A percentile compares a stretch with the other conserved stretches of the same genome.
These are phyloP conservation scores for Talaromyces sp. DNA, from an alignment of 2,329 filamentous ascomycete species.

Conservation along the genomic window DNA sequence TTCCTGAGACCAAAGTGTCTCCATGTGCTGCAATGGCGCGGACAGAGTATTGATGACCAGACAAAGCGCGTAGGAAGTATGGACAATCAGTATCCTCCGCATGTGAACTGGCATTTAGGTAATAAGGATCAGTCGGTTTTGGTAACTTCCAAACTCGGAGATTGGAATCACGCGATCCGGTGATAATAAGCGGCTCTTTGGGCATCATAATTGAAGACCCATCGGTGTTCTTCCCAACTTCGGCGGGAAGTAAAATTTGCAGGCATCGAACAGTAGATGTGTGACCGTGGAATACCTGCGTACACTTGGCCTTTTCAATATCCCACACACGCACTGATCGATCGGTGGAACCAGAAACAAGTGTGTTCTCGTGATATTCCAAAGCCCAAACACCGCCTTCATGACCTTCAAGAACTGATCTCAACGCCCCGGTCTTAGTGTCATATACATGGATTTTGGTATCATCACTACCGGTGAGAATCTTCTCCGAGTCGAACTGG, in stretches of 20 bases:
- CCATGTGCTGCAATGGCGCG: constrained; percentile 92
- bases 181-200: constrained; percentile 92
- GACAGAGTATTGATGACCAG: constrained; percentile 88
- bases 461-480: constrained; percentile 95
- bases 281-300: constrained; percentile 94
- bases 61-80: constrained; percentile 85
- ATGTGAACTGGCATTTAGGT: constrained; percentile 73
- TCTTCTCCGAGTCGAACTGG: constrained; percentile 97
- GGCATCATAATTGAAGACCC: constrained; percentile 84
- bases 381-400: constrained; percentile 97
- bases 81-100: constrained; percentile 76
- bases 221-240: constrained; percentile 67
- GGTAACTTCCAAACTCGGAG: constrained; percentile 93
- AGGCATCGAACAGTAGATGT: constrained; percentile 95
- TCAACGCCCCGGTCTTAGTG: constrained; percentile 84
- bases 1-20: constrained; percentile 94
- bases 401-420: constrained; percentile 82
- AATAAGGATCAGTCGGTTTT: constrained; percentile 69
- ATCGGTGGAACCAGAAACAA: constrained; percentile 95
- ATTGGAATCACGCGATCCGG: constrained; percentile 90
- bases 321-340: constrained; percentile 99
- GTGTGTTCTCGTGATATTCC: constrained; percentile 89
- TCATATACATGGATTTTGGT: constrained; percentile 98
- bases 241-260: constrained; percentile 85
- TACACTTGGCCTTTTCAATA: constrained; percentile 86